Base-by-base conservation (phyloP, 2,329 filamentous ascomycete species). In the Fusarium citri region DNA sequence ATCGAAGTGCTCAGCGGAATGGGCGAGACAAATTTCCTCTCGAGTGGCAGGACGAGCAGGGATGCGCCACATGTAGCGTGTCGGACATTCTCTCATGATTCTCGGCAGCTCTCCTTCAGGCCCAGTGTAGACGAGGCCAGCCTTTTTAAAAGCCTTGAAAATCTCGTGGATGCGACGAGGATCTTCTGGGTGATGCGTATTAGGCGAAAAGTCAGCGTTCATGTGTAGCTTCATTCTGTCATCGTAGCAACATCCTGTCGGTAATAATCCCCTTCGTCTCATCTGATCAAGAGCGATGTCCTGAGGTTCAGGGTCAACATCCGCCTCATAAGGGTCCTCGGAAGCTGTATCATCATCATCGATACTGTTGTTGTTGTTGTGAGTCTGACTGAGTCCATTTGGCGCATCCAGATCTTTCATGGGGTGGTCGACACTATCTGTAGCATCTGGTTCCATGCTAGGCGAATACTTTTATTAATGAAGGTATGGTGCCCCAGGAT, bases 191-290 rank as follows among this genome's bases (percentile, higher is more conserved):
- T 99, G 96, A 54, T 97, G 91, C 23, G 95, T 91, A 49, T 90
- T 87, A 2, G 87, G 86, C 20, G 87, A 88, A 76, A 89, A 91
- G 77, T 93, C 90, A 18, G 93, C 90, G 77, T 98, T 97, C 57
- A 94, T 92, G 78, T 99, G 96, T 65, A 97, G 92, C 65, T 96
- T 94, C 96, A 99, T 99, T 31, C 95, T 89, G 60, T 93, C 90
- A 81, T 99, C 96, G 78, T 98, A 99, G 71, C 93, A 95, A 66
- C 92, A 89, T 6, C 93, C 93, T 0, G 92, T 94, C 0, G 91
- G 88, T 3, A 93, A 83, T 26, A 88, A 80, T 3, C 84, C 84
- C 40, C 80, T 83, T 59, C 81, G 80, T 16, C 78, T 78, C 53
- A 84, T 72, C 54, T 81, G 78, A 5, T 79, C 80, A 3, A 78